These are phyloP conservation scores for Chytriomyces confervae DNA, from an alignment of 192 early-diverging fungal genomes.

Conservation along the genomic window DNA sequence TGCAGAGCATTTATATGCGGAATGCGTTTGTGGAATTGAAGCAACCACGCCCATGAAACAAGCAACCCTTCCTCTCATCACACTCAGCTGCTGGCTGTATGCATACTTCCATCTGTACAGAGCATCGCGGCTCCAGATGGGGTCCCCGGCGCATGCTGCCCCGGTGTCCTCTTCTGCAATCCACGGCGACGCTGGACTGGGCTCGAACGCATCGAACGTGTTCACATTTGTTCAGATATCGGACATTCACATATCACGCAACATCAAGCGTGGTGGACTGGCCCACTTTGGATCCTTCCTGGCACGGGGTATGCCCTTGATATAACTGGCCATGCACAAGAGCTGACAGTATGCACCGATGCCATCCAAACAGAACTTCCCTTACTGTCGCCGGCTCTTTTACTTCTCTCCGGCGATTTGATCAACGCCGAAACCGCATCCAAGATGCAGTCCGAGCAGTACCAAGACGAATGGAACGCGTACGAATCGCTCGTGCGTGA, in stretches of 20 bases:
- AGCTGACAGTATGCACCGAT: not conserved
- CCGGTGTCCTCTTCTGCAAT: not conserved
- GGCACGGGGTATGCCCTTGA: not conserved
- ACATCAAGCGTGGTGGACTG: constrained; percentile 65
- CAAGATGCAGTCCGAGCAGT: constrained; percentile 72
- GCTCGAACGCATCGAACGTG: not conserved
- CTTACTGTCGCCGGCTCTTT: constrained; percentile 76
- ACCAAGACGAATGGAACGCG: constrained; percentile 77
- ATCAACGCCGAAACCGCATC: constrained; percentile 83
- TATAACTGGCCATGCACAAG: not conserved
- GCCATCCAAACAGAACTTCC: constrained; percentile 75
- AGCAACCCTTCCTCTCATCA: not conserved
- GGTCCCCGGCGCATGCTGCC: not conserved
- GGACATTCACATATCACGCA: constrained; percentile 86
- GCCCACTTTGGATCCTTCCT: constrained; percentile 66
- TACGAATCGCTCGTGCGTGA: constrained; percentile 70
- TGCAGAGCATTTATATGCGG: too few relatives aligned
- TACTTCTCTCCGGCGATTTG: constrained; percentile 84
- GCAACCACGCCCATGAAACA: not conserved
- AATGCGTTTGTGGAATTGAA: too few relatives aligned
- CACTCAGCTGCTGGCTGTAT: constrained; percentile 12
- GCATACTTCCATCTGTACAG: not conserved
- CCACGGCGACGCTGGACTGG: not conserved
- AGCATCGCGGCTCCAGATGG: not conserved
- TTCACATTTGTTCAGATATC: constrained; percentile 64